Percentiles rank a stretch among this genome's conserved stretches.
Conservation (phyloP, 495 filamentous ascomycete species). For the Pseudevernia furfuracea region DNA sequence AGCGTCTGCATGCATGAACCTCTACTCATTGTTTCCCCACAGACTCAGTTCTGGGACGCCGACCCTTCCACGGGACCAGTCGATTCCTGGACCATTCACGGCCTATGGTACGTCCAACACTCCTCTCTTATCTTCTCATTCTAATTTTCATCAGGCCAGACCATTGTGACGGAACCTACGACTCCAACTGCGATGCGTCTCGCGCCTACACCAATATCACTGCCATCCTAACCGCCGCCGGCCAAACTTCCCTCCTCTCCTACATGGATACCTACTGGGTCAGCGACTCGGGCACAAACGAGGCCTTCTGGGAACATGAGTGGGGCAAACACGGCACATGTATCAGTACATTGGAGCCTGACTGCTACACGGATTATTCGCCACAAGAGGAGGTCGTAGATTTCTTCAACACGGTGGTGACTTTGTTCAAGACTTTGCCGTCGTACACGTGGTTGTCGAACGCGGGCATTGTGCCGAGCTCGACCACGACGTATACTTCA, state of each 20-base stretch:
- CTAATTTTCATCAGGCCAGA: conserved; percentile 54
- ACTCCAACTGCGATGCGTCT: conserved; percentile 60
- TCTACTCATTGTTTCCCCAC: conserved; percentile 16
- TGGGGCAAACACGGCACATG: conserved; percentile 77
- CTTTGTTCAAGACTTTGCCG: conserved; percentile 41
- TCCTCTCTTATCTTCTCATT: background rate
- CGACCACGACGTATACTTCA: conserved; percentile 48
- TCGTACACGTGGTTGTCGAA: conserved; percentile 41
- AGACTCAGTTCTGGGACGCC: conserved; percentile 85
- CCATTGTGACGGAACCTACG: conserved; percentile 73
- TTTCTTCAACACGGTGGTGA: conserved; percentile 52
- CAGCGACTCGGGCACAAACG: conserved; percentile 54
- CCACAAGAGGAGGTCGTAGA: conserved; percentile 54
- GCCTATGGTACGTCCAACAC: conserved; percentile 53
- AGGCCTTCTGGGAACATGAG: conserved; percentile 74
- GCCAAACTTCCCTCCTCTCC: conserved; percentile 52
- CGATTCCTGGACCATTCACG: conserved; percentile 81
- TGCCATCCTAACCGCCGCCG: conserved; percentile 53
- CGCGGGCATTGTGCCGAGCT: conserved; percentile 43
- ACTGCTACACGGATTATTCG: conserved; percentile 63
- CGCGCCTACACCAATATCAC: conserved; percentile 67
- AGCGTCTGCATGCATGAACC: background rate
- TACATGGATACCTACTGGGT: conserved; percentile 81
- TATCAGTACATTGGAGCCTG: conserved; percentile 54
- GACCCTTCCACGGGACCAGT: conserved; percentile 60